A percentile compares a stretch with the other conserved stretches of the same genome.
These are phyloP conservation scores for Pythium insidiosum DNA, from an alignment of 352 stramenopile species.

Conservation along the genomic window DNA sequence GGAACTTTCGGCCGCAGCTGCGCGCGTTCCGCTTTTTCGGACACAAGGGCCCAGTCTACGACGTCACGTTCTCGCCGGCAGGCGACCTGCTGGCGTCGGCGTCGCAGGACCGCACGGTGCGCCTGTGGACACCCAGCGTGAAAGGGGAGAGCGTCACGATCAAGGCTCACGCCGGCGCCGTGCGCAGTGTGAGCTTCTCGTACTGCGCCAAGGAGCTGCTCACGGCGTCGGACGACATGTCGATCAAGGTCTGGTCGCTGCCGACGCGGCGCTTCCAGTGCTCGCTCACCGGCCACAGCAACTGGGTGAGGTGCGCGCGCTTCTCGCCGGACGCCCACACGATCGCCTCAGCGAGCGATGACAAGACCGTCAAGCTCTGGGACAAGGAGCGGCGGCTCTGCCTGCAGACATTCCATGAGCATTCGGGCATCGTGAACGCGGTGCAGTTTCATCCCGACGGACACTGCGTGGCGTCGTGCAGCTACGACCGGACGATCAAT, in stretches of 20 bases:
- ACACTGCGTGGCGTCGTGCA: slow-evolving; percentile 49
- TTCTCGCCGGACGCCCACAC: slow-evolving; percentile 74
- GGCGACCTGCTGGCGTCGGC: slow-evolving; percentile 81
- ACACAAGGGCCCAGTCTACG: slow-evolving; percentile 73
- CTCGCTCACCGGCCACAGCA: slow-evolving; percentile 84
- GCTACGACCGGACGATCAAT: slow-evolving; percentile 66
- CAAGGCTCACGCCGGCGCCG: slow-evolving; percentile 58
- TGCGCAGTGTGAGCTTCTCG: slow-evolving; percentile 84
- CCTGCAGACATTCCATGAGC: slow-evolving; percentile 84
- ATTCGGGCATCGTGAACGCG: slow-evolving; percentile 70
- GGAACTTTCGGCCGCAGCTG: slow-evolving; percentile 85
- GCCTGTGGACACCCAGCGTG: slow-evolving; percentile 85
- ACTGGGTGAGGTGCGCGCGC: slow-evolving; percentile 85
- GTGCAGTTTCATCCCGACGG: slow-evolving; percentile 86
- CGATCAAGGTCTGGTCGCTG: slow-evolving; percentile 86
- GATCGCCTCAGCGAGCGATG: slow-evolving; percentile 78
- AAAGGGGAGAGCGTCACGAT: slow-evolving; percentile 58
- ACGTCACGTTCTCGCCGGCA: slow-evolving; percentile 68
- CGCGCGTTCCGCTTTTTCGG: slow-evolving; percentile 76
- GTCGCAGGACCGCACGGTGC: slow-evolving; percentile 87
- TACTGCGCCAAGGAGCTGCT: slow-evolving; percentile 68
- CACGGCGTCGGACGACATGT: slow-evolving; percentile 91
- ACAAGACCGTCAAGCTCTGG: slow-evolving; percentile 91
- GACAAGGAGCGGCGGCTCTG: slow-evolving; percentile 75
- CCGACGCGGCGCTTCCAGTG: slow-evolving; percentile 81